A percentile compares a stretch with the other conserved stretches of the same genome.
Conservation (phyloP, 2,329 filamentous ascomycete genomes). For the Magnaporthales sp. region DNA sequence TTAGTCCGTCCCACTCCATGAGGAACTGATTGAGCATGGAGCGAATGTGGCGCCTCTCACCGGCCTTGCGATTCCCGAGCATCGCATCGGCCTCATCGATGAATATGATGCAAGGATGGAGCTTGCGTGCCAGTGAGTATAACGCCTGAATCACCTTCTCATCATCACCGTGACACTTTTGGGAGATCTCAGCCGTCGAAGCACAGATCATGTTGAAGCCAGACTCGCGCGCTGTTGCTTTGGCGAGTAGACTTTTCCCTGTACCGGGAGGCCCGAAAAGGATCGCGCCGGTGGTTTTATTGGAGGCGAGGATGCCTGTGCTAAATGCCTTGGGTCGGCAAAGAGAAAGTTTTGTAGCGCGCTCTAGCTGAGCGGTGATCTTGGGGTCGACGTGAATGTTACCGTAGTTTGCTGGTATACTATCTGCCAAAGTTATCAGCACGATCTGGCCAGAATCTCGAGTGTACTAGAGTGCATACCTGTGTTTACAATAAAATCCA, state of each 20-base stretch:
- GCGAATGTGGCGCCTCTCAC: slow-evolving; percentile 1
- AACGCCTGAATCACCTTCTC: slow-evolving; percentile 19
- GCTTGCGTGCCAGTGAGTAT: slow-evolving; percentile 16
- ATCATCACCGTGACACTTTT: slow-evolving; percentile 13
- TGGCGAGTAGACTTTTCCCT: slow-evolving; percentile 18
- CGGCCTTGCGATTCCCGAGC: slow-evolving; percentile 5
- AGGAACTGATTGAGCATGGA: slow-evolving; percentile 18
- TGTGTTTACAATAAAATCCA: neutral
- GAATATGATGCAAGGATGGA: slow-evolving; percentile 20
- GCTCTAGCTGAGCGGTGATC: neutral
- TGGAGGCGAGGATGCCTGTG: slow-evolving; percentile 13
- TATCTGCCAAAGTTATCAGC: neutral
- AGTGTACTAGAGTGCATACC: neutral
- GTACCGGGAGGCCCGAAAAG: slow-evolving; percentile 21
- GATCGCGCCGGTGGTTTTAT: slow-evolving; percentile 14
- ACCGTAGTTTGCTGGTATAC: neutral
- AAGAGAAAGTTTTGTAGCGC: neutral
- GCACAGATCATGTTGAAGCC: slow-evolving; percentile 15
- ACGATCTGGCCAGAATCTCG: neutral
- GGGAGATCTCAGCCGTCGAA: slow-evolving; percentile 9
- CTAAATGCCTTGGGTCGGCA: slow-evolving; percentile 8
- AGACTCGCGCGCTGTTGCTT: slow-evolving; percentile 13
- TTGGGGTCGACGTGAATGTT: slow-evolving; percentile 2
- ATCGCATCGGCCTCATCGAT: slow-evolving; percentile 18
- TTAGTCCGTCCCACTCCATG: slow-evolving; percentile 17